Percentiles rank a stretch among this genome's conserved stretches.
Evolutionary conservation across 208 protist genomes (phyloP).

Genomic region (Leishmania tropica): DNA sequence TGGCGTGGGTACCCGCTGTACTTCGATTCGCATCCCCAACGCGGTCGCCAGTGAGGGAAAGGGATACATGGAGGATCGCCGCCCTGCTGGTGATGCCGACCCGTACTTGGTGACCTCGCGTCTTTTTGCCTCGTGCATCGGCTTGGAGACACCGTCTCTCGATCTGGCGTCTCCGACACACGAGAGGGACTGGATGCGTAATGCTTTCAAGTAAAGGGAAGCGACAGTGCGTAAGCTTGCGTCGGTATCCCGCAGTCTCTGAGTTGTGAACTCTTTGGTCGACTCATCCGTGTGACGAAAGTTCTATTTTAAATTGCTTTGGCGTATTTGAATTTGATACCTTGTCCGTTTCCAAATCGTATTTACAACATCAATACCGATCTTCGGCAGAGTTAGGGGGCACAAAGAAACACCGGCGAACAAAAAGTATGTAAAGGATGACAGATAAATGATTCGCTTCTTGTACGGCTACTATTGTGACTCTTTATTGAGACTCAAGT

Average conservation of each 20-base stretch:
- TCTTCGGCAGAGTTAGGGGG: not conserved
- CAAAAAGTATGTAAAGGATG: not conserved
- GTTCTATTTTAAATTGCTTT: slow-evolving; percentile 4
- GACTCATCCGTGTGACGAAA: not conserved
- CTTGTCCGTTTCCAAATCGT: slow-evolving; percentile 2
- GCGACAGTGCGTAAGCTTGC: not conserved
- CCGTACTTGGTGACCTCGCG: slow-evolving; percentile 96
- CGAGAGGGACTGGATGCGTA: slow-evolving; percentile 75
- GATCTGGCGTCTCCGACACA: slow-evolving; percentile 60
- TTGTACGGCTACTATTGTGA: not conserved
- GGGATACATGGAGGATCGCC: slow-evolving; percentile 98
- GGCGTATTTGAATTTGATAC: not conserved
- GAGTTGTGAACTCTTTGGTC: not conserved
- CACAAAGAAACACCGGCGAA: not conserved
- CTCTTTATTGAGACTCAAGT: not conserved
- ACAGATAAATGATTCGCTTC: not conserved
- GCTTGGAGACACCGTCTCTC: slow-evolving; percentile 55
- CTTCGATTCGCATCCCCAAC: slow-evolving; percentile 97
- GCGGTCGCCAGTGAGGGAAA: slow-evolving; percentile 84
- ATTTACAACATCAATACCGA: not conserved
- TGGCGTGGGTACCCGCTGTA: slow-evolving; percentile 89
- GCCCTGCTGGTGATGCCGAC: slow-evolving; percentile 96
- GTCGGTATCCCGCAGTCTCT: not conserved
- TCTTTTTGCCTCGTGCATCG: slow-evolving; percentile 85
- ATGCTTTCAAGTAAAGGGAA: slow-evolving; percentile 37